A percentile compares a stretch with the other conserved stretches of the same genome.
Evolutionary conservation across 148 eudicot species (phyloP).

Genomic region (Fagopyrum esculentum): DNA sequence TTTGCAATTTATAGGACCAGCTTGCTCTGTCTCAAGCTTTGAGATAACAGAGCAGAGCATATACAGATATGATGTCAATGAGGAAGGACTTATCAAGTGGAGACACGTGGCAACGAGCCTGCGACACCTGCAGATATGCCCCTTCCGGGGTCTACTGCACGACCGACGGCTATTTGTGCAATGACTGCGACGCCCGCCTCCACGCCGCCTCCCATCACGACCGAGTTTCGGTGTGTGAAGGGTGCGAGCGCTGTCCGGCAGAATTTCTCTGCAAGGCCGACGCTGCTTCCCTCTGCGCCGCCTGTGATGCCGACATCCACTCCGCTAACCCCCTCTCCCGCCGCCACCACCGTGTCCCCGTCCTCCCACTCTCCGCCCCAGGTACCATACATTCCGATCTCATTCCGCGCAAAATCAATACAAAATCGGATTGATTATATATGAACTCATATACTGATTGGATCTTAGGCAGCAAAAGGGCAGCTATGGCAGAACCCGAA

Average conservation of each 20-base stretch:
- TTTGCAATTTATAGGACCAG: neutral
- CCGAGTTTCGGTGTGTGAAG: conserved; percentile 72
- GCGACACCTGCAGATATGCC: conserved; percentile 55
- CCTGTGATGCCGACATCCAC: conserved; percentile 81
- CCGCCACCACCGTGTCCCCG: conserved; percentile 84
- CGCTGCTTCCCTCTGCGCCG: conserved; percentile 71
- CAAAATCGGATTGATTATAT: neutral
- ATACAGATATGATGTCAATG: conserved; percentile 28
- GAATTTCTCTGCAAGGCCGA: conserved; percentile 87
- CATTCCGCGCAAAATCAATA: neutral
- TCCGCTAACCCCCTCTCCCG: conserved; percentile 79
- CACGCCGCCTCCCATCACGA: conserved; percentile 49
- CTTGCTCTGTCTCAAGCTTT: conserved; percentile 14
- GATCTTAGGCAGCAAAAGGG: conserved; percentile 13
- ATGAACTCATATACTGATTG: neutral
- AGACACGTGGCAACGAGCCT: conserved; percentile 37
- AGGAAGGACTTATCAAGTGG: conserved; percentile 32
- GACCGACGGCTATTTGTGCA: conserved; percentile 56
- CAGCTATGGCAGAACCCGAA: conserved; percentile 3
- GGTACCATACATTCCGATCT: conserved; percentile 1
- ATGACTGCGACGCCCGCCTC: conserved; percentile 44
- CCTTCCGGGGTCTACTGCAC: conserved; percentile 58
- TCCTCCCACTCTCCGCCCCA: conserved; percentile 38
- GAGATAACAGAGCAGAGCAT: neutral
- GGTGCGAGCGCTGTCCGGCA: conserved; percentile 78